phyloP scores from a whole-genome alignment of 306 rosid species.

The Gastrolobium bilobum region DNA sequence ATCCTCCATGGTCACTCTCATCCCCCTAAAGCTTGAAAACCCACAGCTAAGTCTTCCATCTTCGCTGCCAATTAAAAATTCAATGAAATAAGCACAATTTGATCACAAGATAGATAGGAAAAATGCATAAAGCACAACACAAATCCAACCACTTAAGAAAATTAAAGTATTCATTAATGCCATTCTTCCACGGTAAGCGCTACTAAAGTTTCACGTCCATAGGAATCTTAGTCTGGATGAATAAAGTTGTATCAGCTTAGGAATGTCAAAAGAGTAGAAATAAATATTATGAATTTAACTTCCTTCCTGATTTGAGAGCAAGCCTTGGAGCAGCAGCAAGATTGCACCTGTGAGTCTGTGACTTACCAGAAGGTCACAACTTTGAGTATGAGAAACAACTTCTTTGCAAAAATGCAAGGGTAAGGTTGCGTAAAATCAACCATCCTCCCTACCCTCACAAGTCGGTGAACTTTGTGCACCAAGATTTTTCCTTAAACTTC shows the following conservation, averaged over 20 bases:
- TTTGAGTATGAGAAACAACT: too few species aligned
- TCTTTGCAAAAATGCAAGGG: too few species aligned
- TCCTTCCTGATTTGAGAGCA: not conserved
- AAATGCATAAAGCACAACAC: slow-evolving; percentile 26
- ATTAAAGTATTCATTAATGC: slow-evolving; percentile 4
- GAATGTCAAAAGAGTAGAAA: not conserved
- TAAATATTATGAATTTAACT: slow-evolving; percentile 18
- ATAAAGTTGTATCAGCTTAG: slow-evolving; percentile 37
- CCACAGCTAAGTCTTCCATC: slow-evolving; percentile 88
- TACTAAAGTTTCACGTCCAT: not conserved
- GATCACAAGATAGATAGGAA: slow-evolving; percentile 27
- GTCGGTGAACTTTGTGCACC: too few species aligned
- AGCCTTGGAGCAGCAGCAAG: too few species aligned
- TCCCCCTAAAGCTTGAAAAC: slow-evolving; percentile 92
- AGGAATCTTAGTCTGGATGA: slow-evolving; percentile 9
- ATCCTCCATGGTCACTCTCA: slow-evolving; percentile 94
- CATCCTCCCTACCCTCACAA: too few species aligned
- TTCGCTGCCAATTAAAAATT: slow-evolving; percentile 70
- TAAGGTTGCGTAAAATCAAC: too few species aligned
- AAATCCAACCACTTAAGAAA: slow-evolving; percentile 39
- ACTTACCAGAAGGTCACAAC: too few species aligned
- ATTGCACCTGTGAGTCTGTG: too few species aligned
- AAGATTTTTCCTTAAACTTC: not conserved
- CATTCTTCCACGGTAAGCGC: slow-evolving; percentile 25
- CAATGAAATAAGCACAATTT: slow-evolving; percentile 40